Evolutionary conservation across 257 asterid species (phyloP).

Genomic region (Solanum lignicaule): DNA sequence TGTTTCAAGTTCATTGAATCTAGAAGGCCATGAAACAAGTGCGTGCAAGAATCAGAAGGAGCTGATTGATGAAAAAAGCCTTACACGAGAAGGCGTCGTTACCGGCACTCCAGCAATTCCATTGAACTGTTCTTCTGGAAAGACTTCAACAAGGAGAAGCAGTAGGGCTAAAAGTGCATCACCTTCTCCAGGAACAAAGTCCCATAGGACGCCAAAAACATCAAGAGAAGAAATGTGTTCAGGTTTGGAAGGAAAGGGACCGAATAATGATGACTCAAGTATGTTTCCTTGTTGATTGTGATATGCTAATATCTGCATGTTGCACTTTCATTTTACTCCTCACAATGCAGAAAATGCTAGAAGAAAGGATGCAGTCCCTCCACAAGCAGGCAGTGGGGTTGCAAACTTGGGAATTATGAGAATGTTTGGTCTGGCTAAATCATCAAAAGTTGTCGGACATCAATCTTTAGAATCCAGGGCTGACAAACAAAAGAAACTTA

Average conservation of each 20-base stretch:
- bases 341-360: slow-evolving; percentile 36
- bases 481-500: slow-evolving; percentile 37
- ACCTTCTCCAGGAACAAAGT: slow-evolving; percentile 26
- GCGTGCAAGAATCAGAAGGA: slow-evolving; percentile 12
- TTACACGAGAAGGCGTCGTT: slow-evolving; percentile 20
- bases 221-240: slow-evolving; percentile 38
- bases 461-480: slow-evolving; percentile 24
- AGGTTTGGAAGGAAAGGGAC: slow-evolving; percentile 23
- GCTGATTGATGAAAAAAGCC: slow-evolving; percentile 20
- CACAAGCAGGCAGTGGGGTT: slow-evolving; percentile 32
- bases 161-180: slow-evolving; percentile 26
- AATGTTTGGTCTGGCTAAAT: slow-evolving; percentile 44
- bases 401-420: slow-evolving; percentile 34
- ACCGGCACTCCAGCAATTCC: slow-evolving; percentile 2
- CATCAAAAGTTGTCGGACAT: slow-evolving; percentile 31
- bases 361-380: slow-evolving; percentile 27
- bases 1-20: slow-evolving; percentile 18
- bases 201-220: slow-evolving; percentile 29
- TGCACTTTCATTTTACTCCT: slow-evolving; percentile 13
- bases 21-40: slow-evolving; percentile 17
- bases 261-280: slow-evolving; percentile 34
- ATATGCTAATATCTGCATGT: neutral
- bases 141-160: slow-evolving; percentile 24
- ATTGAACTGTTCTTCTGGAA: slow-evolving; percentile 22
- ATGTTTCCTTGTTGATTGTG: slow-evolving; percentile 9